phyloP scores from a whole-genome alignment of 164 flowering plant species.

The Tetrastigma voinierianum region DNA sequence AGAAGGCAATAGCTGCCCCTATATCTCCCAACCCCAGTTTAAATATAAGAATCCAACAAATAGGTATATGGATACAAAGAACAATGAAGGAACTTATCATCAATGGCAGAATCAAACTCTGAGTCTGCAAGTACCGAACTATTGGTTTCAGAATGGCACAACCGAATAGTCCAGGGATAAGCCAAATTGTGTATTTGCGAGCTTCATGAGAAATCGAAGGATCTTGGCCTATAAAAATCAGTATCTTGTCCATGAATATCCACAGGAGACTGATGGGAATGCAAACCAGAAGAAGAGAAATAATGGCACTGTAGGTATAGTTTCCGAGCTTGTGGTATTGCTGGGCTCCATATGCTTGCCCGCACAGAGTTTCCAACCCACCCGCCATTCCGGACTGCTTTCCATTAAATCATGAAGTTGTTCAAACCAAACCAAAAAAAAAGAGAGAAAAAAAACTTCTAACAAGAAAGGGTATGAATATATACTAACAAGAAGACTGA shows the following conservation, averaged over 20 bases:
- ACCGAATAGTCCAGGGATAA: not conserved
- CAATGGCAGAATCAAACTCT: constrained; percentile 1
- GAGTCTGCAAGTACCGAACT: constrained; percentile 7
- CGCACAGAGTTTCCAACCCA: constrained; percentile 4
- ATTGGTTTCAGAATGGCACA: not conserved
- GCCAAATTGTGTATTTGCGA: not conserved
- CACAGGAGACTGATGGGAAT: not conserved
- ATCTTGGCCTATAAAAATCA: not conserved
- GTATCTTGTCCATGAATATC: constrained; percentile 2
- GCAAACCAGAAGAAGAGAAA: constrained; percentile 1
- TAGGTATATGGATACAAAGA: not conserved
- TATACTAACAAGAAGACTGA: not conserved
- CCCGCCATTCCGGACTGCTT: constrained; percentile 4
- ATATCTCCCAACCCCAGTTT: not conserved
- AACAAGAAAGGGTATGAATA: not conserved
- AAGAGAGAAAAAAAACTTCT: not conserved
- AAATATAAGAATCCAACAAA: constrained; percentile 2
- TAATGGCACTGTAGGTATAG: not conserved
- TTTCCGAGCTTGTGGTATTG: too few species aligned
- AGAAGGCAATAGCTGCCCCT: constrained; percentile 3
- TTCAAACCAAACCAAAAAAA: too few species aligned
- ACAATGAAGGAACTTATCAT: not conserved
- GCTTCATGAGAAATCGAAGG: not conserved
- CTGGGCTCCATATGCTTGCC: constrained; percentile 4
- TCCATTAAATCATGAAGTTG: too few species aligned